Evolutionary conservation across 805 yeast species (phyloP).

Genomic region (Lachancea dasiensis): DNA sequence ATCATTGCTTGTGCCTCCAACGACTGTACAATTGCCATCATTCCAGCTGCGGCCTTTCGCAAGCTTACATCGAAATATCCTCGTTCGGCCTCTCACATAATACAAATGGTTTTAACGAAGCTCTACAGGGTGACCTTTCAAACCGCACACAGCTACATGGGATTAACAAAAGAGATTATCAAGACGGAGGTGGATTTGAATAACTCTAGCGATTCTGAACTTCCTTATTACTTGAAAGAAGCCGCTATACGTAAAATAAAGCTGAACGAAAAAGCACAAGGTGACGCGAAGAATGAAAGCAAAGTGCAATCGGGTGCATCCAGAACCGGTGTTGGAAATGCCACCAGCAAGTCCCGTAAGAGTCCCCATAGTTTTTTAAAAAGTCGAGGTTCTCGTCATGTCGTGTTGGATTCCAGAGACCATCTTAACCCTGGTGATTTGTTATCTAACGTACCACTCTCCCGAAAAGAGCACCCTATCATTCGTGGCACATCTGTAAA

Average conservation of each 20-base stretch:
- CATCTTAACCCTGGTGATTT: constrained; percentile 78
- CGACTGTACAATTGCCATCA: constrained; percentile 82
- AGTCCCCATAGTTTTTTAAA: constrained; percentile 6
- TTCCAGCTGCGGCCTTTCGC: constrained; percentile 78
- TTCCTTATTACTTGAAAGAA: constrained; percentile 63
- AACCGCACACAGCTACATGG: constrained; percentile 81
- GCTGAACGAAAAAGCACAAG: constrained; percentile 14
- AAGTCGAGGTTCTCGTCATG: constrained; percentile 37
- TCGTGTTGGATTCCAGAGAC: constrained; percentile 48
- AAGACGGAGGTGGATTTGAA: constrained; percentile 70
- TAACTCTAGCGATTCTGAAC: constrained; percentile 37
- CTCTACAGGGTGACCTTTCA: constrained; percentile 87
- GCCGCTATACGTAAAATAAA: constrained; percentile 43
- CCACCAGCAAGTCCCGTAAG: background rate
- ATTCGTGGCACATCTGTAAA: background rate
- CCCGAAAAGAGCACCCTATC: constrained; percentile 33
- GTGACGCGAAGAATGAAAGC: background rate
- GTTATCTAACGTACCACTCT: constrained; percentile 70
- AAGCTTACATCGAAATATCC: constrained; percentile 72
- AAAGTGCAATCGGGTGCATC: background rate
- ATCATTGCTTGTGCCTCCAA: constrained; percentile 70
- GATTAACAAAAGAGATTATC: constrained; percentile 74
- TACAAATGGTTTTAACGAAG: constrained; percentile 84
- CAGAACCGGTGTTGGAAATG: background rate
- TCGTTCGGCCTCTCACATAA: constrained; percentile 85